A percentile compares a stretch with the other conserved stretches of the same genome.
phyloP scores from a whole-genome alignment of 2,329 filamentous ascomycete species.

The Byssothecium circinans region DNA sequence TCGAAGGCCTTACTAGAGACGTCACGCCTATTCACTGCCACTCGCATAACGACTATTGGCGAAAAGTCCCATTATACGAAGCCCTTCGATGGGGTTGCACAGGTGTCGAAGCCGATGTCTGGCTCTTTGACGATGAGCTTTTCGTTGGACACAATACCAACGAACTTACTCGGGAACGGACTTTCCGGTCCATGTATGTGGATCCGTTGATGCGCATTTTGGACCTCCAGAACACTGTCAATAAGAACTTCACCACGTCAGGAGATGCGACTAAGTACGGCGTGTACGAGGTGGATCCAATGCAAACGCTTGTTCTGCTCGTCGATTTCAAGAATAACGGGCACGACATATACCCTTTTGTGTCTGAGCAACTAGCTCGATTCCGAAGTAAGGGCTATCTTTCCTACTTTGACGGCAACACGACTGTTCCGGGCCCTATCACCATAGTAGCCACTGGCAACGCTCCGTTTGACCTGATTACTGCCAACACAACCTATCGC shows the following conservation, averaged over 20 bases:
- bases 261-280: constrained; percentile 42
- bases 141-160: constrained; percentile 57
- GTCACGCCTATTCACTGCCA: constrained; percentile 56
- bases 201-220: constrained; percentile 55
- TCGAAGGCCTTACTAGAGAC: constrained; percentile 54
- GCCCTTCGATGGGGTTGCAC: constrained; percentile 58
- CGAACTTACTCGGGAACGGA: constrained; percentile 50
- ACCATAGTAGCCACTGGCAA: constrained; percentile 59
- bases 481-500: constrained; percentile 51
- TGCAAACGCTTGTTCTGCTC: constrained; percentile 54
- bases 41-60: constrained; percentile 64
- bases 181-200: constrained; percentile 56
- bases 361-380: constrained; percentile 48
- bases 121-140: constrained; percentile 57
- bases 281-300: constrained; percentile 54
- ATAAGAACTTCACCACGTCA: constrained; percentile 34
- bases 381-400: constrained; percentile 55
- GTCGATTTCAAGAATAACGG: constrained; percentile 55
- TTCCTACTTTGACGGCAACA: constrained; percentile 53
- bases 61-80: constrained; percentile 57
- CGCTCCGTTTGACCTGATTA: constrained; percentile 53
- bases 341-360: constrained; percentile 38
- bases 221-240: constrained; percentile 52
- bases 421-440: constrained; percentile 47
- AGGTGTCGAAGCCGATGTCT: constrained; percentile 61